phyloP scores from a whole-genome alignment of 2,329 filamentous ascomycete genomes.

The Fusarium succisae region DNA sequence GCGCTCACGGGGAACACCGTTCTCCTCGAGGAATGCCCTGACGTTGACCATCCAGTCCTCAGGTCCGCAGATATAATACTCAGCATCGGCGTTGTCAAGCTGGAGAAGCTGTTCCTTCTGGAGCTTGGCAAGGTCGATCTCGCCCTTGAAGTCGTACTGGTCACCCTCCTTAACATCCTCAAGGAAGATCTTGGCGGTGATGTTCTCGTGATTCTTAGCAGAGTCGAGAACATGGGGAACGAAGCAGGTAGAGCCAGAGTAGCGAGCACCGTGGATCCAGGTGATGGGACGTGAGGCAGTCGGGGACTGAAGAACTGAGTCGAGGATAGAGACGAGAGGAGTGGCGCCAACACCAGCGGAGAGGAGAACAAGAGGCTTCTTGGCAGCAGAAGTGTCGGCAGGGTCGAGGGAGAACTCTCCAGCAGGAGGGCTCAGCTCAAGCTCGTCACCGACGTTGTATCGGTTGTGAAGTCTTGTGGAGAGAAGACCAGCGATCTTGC shows the following conservation, averaged over 20 bases:
- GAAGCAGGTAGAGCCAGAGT: conserved; percentile 64
- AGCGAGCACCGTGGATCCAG: conserved; percentile 70
- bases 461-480: conserved; percentile 62
- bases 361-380: conserved; percentile 70
- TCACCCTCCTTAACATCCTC: conserved; percentile 59
- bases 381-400: conserved; percentile 49
- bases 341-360: conserved; percentile 76
- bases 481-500: conserved; percentile 57
- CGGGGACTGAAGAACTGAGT: conserved; percentile 55
- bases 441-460: conserved; percentile 59
- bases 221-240: conserved; percentile 59
- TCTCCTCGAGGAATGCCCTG: conserved; percentile 59
- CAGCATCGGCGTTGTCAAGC: conserved; percentile 60
- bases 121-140: conserved; percentile 66
- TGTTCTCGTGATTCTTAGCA: conserved; percentile 48
- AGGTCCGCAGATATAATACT: conserved; percentile 80
- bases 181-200: conserved; percentile 64
- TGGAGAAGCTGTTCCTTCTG: conserved; percentile 64
- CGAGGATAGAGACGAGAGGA: conserved; percentile 72
- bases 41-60: conserved; percentile 73
- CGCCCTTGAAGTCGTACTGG: conserved; percentile 68
- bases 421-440: conserved; percentile 65
- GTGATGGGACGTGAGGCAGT: conserved; percentile 58
- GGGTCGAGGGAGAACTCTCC: conserved; percentile 71
- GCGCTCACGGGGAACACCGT: conserved; percentile 66